Evolutionary conservation across 345 rosid genomes (phyloP), one percentile per base, ranked within the genome.

Genomic region (Firmiana major): DNA sequence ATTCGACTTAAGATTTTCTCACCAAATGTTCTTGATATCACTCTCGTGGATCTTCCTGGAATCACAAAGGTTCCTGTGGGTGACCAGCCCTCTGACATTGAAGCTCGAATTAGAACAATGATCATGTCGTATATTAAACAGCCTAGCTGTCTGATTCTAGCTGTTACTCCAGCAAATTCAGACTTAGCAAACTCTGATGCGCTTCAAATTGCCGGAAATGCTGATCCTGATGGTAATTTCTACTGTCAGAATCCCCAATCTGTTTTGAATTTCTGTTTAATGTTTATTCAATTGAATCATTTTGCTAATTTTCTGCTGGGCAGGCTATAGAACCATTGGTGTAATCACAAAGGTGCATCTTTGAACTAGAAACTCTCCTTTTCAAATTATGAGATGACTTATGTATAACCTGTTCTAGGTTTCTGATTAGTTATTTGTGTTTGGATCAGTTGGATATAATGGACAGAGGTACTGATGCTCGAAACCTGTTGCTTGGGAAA

Each of bases 401-500:
- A 42, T 59, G 15, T 21, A 24, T 60, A 71, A 67, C 57, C 36
- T 42, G 21, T 77, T 78, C 19, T 53, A 36, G 19, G 49, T 64
- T 78, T 73, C 79, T 81, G 51, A 83, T 76, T 80, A 53, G 55
- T 46, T 65, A 6, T 82, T 63, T 81, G 59, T 46, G 40, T 80
- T 49, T 84, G 73, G 69, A 80, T 75, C 91, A 93, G 99, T 84
- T 95, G 85, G 99, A 95, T 83, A 93, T 95, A 70, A 95, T 95
- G 99, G 99, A 95, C 85, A 89, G 99, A 90, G 99, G 99, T 82
- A 95, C 99, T 69, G 96, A 93, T 83, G 98, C 98, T 48, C 91
- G 98, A 28, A 93, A 95, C 78, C 71, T 89, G 74, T 81, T 95
- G 79, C 98, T 93, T 62, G 99, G 99, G 40, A 95, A 93, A 90